These are phyloP conservation scores for Skeletonema menzelii DNA, from an alignment of 108 stramenopile genomes.

Conservation along the genomic window DNA sequence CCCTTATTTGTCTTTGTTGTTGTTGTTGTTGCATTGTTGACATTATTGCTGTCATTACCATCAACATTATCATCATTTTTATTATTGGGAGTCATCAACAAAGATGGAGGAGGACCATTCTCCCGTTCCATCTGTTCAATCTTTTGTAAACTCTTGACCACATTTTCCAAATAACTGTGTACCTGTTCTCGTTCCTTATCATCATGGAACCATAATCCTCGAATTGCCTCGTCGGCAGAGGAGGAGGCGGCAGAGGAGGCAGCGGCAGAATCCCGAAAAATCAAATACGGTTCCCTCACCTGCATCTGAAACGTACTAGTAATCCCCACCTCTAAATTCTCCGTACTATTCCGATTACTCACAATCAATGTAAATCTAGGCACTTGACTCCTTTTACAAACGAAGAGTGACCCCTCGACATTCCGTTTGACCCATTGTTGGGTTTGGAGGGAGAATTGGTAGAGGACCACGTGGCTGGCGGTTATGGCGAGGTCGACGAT, in stretches of 20 bases:
- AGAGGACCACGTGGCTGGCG: constrained; percentile 80
- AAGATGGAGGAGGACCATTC: neutral
- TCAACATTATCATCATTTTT: neutral
- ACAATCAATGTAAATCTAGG: constrained; percentile 56
- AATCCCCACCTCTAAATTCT: constrained; percentile 67
- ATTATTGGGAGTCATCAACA: neutral
- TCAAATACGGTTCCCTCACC: constrained; percentile 73
- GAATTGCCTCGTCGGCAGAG: constrained; percentile 38
- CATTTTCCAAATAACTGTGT: constrained; percentile 44
- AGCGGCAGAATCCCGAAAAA: constrained; percentile 46
- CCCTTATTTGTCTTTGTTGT: neutral
- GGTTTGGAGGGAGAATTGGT: constrained; percentile 53
- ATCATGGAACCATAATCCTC: constrained; percentile 83
- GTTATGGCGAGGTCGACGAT: constrained; percentile 66
- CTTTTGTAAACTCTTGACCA: constrained; percentile 41
- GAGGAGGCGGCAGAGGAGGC: constrained; percentile 12
- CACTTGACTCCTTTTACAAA: constrained; percentile 39
- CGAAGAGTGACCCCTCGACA: constrained; percentile 74
- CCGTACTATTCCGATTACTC: constrained; percentile 66
- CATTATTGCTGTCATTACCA: neutral
- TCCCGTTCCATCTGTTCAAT: constrained; percentile 38
- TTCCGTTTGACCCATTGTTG: constrained; percentile 66
- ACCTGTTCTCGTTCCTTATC: constrained; percentile 59
- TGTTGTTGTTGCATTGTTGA: neutral
- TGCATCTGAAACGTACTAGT: constrained; percentile 73